phyloP scores from a whole-genome alignment of 345 rosid genomes.

The Erucastrum elatum region DNA sequence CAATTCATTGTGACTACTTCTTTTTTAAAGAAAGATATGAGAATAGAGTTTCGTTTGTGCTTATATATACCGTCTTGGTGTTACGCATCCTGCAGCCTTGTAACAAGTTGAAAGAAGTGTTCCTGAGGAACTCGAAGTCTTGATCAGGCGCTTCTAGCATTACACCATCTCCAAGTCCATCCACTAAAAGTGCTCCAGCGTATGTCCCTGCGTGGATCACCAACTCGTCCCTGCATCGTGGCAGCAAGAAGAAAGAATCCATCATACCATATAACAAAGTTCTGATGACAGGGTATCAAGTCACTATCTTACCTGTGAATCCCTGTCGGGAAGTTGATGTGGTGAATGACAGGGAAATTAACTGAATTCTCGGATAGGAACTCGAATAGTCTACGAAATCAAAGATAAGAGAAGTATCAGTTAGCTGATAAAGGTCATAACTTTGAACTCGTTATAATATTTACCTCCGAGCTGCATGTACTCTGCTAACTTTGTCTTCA shows the following conservation, averaged over 20 bases:
- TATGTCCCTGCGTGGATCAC: slow-evolving; percentile 88
- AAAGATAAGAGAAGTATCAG: neutral
- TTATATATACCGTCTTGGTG: slow-evolving; percentile 85
- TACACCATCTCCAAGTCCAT: slow-evolving; percentile 96
- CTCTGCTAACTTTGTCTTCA: slow-evolving; percentile 81
- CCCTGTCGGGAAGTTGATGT: slow-evolving; percentile 71
- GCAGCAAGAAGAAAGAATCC: slow-evolving; percentile 15
- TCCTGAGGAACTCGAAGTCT: slow-evolving; percentile 84
- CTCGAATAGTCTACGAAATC: slow-evolving; percentile 72
- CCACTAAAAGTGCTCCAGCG: slow-evolving; percentile 87
- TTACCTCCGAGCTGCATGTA: slow-evolving; percentile 98
- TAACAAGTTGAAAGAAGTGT: slow-evolving; percentile 88
- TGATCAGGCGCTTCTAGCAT: slow-evolving; percentile 82
- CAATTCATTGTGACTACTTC: neutral
- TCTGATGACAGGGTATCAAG: neutral
- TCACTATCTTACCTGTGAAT: slow-evolving; percentile 59
- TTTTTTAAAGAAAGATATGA: neutral
- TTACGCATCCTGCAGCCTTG: slow-evolving; percentile 99
- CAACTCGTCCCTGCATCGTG: slow-evolving; percentile 73
- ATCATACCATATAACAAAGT: slow-evolving; percentile 12
- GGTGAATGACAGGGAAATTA: slow-evolving; percentile 89
- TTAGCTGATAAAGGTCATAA: slow-evolving; percentile 6
- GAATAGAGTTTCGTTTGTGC: neutral
- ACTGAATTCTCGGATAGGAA: slow-evolving; percentile 65
- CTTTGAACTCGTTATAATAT: neutral